phyloP scores from a whole-genome alignment of 768 basidiomycete species.

The Porphyrellus cyaneotinctus region DNA sequence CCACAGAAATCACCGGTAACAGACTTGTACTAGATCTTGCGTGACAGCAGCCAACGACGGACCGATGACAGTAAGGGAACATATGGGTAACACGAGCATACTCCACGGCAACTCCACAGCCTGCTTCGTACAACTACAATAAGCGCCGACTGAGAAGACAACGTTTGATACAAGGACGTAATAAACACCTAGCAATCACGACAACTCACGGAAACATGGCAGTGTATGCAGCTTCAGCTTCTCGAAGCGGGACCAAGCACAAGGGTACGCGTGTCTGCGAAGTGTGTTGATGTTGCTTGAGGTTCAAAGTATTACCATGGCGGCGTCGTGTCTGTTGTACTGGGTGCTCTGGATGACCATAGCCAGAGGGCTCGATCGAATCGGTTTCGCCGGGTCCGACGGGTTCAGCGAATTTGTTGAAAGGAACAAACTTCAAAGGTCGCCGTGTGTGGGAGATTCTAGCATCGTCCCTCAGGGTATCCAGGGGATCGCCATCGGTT shows the following conservation, averaged over 20 bases:
- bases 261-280: constrained; percentile 16
- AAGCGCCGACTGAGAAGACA: background rate
- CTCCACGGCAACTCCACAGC: background rate
- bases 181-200: background rate
- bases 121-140: background rate
- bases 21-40: background rate
- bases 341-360: background rate
- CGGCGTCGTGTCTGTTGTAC: background rate
- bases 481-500: constrained; percentile 23
- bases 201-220: constrained; percentile 25
- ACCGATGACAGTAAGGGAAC: background rate
- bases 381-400: background rate
- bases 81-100: background rate
- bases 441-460: constrained; percentile 15
- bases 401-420: constrained; percentile 18
- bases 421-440: constrained; percentile 28
- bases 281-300: constrained; percentile 2
- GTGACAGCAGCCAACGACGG: background rate
- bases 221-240: constrained; percentile 28
- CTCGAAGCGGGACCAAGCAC: constrained; percentile 21
- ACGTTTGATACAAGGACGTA: constrained; percentile 1
- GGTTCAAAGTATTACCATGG: background rate
- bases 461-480: constrained; percentile 10
- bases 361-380: background rate
- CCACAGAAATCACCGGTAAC: background rate